Evolutionary conservation across 2,329 filamentous ascomycete genomes (phyloP).

Genomic region (Dryadomyces quercus-mongolicae): DNA sequence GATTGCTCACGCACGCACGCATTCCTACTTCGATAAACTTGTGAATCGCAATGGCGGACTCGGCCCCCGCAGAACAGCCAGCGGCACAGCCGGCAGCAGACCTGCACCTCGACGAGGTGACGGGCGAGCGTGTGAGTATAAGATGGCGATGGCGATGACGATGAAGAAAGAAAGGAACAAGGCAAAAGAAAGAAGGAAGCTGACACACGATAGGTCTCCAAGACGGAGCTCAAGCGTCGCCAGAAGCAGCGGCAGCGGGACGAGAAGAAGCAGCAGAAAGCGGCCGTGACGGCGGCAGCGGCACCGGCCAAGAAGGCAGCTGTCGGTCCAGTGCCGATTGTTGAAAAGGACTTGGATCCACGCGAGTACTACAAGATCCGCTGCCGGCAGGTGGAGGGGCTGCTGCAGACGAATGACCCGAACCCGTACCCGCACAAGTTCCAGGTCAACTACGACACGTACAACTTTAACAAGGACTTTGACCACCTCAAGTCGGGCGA

Average conservation of each 20-base stretch:
- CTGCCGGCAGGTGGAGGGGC: conserved; percentile 63
- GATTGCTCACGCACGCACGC: not conserved
- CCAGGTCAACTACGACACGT: conserved; percentile 70
- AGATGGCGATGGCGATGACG: not conserved
- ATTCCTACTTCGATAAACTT: not conserved
- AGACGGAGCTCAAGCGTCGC: conserved; percentile 87
- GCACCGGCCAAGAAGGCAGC: conserved; percentile 41
- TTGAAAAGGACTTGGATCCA: conserved; percentile 48
- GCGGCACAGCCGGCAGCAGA: conserved; percentile 24
- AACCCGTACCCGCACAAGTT: conserved; percentile 94
- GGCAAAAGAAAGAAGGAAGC: not conserved
- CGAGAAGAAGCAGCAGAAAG: conserved; percentile 80
- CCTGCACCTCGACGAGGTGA: conserved; percentile 80
- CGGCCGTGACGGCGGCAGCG: conserved; percentile 42
- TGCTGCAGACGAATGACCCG: conserved; percentile 55
- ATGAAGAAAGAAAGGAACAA: not conserved
- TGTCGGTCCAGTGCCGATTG: conserved; percentile 39
- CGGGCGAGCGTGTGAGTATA: conserved; percentile 50
- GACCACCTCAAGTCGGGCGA: conserved; percentile 81
- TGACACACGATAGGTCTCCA: conserved; percentile 39
- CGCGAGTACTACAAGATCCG: conserved; percentile 90
- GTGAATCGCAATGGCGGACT: conserved; percentile 10
- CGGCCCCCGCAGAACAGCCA: conserved; percentile 4
- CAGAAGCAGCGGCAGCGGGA: conserved; percentile 84
- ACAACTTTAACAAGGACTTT: conserved; percentile 68